Evolutionary conservation across 2,329 filamentous ascomycete genomes (phyloP).

Genomic region (Alternaria sp.): DNA sequence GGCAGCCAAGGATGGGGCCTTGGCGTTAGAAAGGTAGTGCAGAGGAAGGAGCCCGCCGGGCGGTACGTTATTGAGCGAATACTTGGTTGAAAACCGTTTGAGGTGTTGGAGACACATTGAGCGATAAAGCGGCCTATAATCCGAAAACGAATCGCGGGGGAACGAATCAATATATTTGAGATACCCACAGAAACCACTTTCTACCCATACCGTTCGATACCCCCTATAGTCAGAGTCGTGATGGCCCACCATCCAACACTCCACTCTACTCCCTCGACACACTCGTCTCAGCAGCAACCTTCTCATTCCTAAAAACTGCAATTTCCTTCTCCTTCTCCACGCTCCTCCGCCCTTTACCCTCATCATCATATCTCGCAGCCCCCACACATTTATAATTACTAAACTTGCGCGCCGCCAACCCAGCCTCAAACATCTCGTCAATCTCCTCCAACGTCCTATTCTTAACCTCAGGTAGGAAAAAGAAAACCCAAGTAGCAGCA

Average conservation of each 20-base stretch:
- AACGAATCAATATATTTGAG: constrained; percentile 9
- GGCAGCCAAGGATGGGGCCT: constrained; percentile 80
- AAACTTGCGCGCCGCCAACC: constrained; percentile 56
- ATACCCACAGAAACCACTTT: not conserved
- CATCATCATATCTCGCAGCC: constrained; percentile 18
- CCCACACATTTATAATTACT: constrained; percentile 50
- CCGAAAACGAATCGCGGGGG: not conserved
- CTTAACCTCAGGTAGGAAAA: constrained; percentile 64
- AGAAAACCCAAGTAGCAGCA: constrained; percentile 46
- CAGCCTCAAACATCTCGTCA: constrained; percentile 61
- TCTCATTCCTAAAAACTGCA: constrained; percentile 37
- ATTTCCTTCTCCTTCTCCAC: constrained; percentile 39
- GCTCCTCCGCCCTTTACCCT: constrained; percentile 28
- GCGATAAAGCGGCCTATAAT: not conserved
- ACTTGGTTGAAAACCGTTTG: constrained; percentile 30
- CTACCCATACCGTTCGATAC: not conserved
- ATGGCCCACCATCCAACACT: too few species aligned
- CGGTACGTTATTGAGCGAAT: constrained; percentile 75
- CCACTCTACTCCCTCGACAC: constrained; percentile 35
- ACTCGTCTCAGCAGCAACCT: constrained; percentile 37
- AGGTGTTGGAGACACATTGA: not conserved
- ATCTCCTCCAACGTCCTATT: constrained; percentile 63
- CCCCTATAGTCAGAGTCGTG: too few species aligned
- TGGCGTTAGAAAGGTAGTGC: constrained; percentile 82
- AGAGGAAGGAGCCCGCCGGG: constrained; percentile 73